Base-by-base conservation (phyloP, 345 rosid genomes). In the Adansonia digitata region DNA sequence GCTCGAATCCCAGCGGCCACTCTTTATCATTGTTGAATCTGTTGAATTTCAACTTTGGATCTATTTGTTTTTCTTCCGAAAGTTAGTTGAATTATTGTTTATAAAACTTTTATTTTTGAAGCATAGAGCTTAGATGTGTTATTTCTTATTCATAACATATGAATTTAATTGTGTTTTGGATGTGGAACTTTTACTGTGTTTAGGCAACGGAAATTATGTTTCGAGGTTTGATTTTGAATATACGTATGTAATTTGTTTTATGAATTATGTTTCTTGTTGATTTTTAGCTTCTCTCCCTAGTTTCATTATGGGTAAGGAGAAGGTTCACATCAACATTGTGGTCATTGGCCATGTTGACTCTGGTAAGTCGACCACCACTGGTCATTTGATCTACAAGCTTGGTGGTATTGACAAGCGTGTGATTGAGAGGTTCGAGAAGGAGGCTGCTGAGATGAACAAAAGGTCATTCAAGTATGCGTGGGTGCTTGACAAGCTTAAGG, bases 351-450 rank as follows among this genome's bases (percentile, higher is more conserved):
- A 84, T 51, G 85, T 84, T 13, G 82, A 90, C 86, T 88, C 91
- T 67, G 92, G 88, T 29, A 90, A 88, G 77, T 90, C 91, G 0
- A 87, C 94, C 62, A 90, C 92, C 20, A 90, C 90, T 0, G 92
- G 89, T 49, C 95, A 90, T 80, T 77, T 88, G 88, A 90, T 88
- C 84, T 90, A 87, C 85, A 90, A 90, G 88, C 89, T 90, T 71
- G 91, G 95, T 55, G 95, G 91, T 74, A 90, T 90, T 71, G 91
- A 90, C 86, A 88, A 90, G 87, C 94, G 92, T 83, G 94, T 90
- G 29, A 90, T 90, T 8, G 91, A 90, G 81, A 88, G 92, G 72
- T 90, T 90, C 2, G 92, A 90, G 87, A 88, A 91, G 89, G 95
- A 90, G 59, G 91, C 92, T 79, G 92, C 94, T 80, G 92, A 87